Evolutionary conservation across 768 basidiomycete genomes (phyloP), one percentile per base, ranked within the genome.

Genomic region (Leccinellum albellum): DNA sequence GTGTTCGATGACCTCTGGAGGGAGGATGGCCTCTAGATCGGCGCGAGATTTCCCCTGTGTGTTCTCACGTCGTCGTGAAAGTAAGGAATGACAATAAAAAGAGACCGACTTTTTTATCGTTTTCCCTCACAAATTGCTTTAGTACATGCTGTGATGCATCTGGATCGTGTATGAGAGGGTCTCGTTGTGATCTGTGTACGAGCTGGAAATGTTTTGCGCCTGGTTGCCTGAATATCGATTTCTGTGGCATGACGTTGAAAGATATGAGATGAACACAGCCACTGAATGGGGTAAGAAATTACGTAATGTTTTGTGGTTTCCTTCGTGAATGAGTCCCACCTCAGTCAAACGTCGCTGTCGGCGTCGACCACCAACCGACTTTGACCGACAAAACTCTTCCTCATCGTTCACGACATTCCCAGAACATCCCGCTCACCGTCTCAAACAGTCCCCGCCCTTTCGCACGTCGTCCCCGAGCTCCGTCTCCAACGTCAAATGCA

Each of bases 191-290:
- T 58, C 97, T 83, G 70, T 98, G 94, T 21, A 99, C 95, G 37
- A 99, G 89, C 76, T 98, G 95, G 65, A 96, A 98, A 70, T 98
- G 95, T 66, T 87, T 86, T 54, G 89, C 86, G 21, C 91, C 92
- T 8, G 96, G 91, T 62, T 87, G 87, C 57, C 93, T 86, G 77
- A 91, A 99, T 61, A 94, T 82, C 14, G 94, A 95, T 75, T 88
- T 91, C 63, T 80, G 76, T 37, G 89, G 81, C 89, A 91, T 91
- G 17, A 6, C 10, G 28, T 40, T 3, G 21, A 20, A 17, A 13
- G n/a, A 21, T 42, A 24, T 37, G n/a, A 42, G 17, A 40, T 37
- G 9, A 20, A 24, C 55, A 56, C 55, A 49, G 59, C 59, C 59
- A 50, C 33, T 15, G 1, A 0, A 31, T n/a, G 17, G 40, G 21